Percentiles rank a stretch among this genome's conserved stretches.
phyloP scores from a whole-genome alignment of 495 filamentous ascomycete genomes.

The Corynascus novoguineensis region DNA sequence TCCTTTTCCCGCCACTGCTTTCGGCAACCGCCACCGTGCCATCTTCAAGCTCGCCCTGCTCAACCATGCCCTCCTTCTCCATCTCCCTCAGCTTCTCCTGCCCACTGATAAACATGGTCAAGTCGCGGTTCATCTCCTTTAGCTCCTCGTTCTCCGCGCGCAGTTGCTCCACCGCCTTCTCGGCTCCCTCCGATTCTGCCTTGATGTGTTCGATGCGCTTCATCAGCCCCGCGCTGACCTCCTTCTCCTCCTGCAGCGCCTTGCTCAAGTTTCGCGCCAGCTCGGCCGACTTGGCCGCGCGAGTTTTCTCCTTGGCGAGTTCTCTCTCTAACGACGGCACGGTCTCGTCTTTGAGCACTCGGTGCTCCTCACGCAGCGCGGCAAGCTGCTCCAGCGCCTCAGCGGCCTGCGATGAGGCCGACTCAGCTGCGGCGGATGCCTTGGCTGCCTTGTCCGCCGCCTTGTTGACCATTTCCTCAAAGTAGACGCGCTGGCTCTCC shows the following conservation, averaged over 20 bases:
- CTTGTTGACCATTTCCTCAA: constrained; percentile 86
- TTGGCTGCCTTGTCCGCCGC: constrained; percentile 85
- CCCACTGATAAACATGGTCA: constrained; percentile 82
- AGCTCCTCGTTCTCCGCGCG: constrained; percentile 56
- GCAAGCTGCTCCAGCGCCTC: constrained; percentile 47
- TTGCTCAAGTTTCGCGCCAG: constrained; percentile 71
- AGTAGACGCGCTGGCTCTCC: constrained; percentile 87
- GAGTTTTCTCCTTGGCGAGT: constrained; percentile 57
- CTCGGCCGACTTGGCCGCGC: constrained; percentile 63
- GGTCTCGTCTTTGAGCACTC: constrained; percentile 50
- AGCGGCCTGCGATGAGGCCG: constrained; percentile 51
- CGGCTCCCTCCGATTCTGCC: constrained; percentile 50
- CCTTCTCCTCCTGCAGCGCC: constrained; percentile 81
- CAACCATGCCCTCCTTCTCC: constrained; percentile 55
- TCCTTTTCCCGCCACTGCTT: constrained; percentile 41
- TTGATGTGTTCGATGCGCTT: constrained; percentile 65
- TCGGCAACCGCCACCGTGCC: constrained; percentile 43
- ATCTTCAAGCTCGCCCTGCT: constrained; percentile 47
- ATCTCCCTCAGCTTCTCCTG: constrained; percentile 73
- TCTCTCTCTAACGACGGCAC: constrained; percentile 66
- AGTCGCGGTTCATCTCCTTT: constrained; percentile 80
- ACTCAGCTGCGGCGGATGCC: constrained; percentile 60
- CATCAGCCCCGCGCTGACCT: constrained; percentile 72
- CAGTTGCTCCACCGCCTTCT: constrained; percentile 49
- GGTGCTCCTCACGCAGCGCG: constrained; percentile 49